A percentile compares a stretch with the other conserved stretches of the same genome.
Conservation (phyloP, 305 asterid genomes). For the Solanum hybrid region DNA sequence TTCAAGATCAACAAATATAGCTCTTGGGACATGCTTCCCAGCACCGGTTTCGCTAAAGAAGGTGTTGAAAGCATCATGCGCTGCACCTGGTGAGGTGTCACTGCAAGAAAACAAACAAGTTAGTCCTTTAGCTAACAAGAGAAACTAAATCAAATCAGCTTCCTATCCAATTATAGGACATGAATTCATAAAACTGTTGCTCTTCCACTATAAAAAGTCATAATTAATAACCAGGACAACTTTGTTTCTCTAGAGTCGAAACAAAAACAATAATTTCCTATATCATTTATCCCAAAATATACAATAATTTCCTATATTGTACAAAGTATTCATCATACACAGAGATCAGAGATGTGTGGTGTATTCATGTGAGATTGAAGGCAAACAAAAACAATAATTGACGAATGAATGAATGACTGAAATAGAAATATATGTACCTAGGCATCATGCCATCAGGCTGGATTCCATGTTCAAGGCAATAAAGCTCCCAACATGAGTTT, state of each 20-base stretch:
- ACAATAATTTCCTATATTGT: not conserved
- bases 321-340: not conserved
- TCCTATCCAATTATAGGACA: not conserved
- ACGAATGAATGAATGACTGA: not conserved
- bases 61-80: conserved; percentile 67
- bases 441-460: conserved; percentile 78
- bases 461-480: conserved; percentile 74
- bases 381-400: not conserved
- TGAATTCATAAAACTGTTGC: not conserved
- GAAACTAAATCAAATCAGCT: not conserved
- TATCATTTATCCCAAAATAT: not conserved
- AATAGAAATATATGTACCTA: conserved; percentile 23
- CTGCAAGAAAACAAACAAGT: conserved; percentile 19
- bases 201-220: not conserved
- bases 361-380: not conserved
- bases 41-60: conserved; percentile 62
- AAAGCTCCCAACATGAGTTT: conserved; percentile 78
- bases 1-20: conserved; percentile 58
- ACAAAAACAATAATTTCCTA: not conserved
- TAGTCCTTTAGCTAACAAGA: not conserved
- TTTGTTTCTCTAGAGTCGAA: not conserved
- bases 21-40: conserved; percentile 65
- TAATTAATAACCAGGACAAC: not conserved
- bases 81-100: conserved; percentile 37
- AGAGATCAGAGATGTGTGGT: not conserved